A percentile compares a stretch with the other conserved stretches of the same genome.
Conservation (phyloP, 257 asterid species). For the Solanum habrochaites region DNA sequence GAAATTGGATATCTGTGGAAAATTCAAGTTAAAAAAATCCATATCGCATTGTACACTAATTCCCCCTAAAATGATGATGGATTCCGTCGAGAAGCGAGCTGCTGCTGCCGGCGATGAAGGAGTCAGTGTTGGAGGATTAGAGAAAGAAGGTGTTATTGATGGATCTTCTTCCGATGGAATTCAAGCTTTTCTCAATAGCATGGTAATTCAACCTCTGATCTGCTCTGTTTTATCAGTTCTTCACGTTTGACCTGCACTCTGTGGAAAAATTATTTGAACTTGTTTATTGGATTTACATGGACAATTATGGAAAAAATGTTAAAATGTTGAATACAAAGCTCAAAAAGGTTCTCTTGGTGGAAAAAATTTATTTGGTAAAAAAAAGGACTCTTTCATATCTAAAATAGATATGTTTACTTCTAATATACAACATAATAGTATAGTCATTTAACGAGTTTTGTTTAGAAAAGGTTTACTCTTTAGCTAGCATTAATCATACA, state of each 20-base stretch:
- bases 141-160: slow-evolving; percentile 36
- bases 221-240: neutral
- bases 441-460: neutral
- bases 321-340: neutral
- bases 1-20: neutral
- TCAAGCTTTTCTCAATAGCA: slow-evolving; percentile 39
- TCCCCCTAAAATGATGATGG: slow-evolving; percentile 13
- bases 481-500: too few relatives aligned
- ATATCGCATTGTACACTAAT: neutral
- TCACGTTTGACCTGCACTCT: neutral
- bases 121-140: slow-evolving; percentile 14
- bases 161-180: slow-evolving; percentile 26
- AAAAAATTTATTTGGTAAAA: too few relatives aligned
- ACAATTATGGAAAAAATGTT: too few relatives aligned
- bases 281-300: too few relatives aligned
- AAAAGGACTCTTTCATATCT: too few relatives aligned
- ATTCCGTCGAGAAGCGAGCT: neutral
- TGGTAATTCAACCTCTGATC: slow-evolving; percentile 22
- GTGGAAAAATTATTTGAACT: neutral
- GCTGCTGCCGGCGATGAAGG: slow-evolving; percentile 19
- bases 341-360: neutral
- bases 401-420: too few relatives aligned
- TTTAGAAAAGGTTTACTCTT: neutral
- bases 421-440: too few relatives aligned
- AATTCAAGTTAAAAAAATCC: neutral